Base-by-base conservation (phyloP, 2,329 filamentous ascomycete genomes). In the Orbilia brochopaga region DNA sequence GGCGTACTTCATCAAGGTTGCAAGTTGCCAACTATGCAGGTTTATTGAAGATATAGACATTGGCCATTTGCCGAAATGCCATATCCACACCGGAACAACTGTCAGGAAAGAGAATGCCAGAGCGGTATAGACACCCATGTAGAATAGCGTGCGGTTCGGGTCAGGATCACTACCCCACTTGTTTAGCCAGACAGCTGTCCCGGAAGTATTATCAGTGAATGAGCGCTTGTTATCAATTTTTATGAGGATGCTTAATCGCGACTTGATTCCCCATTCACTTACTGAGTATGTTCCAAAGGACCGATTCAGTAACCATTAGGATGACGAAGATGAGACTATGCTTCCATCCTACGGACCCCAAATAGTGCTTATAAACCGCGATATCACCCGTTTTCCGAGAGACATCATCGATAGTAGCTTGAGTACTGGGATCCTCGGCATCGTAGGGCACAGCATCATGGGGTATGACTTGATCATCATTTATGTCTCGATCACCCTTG, bases 1-100 rank as follows among this genome's bases (percentile, higher is more conserved):
- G n/a, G n/a, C 60, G 46, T 37, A 72, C 67, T 57, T 73, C 61
- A 73, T 73, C 57, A 73, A 58, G 5, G 69, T 67, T 15, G 27
- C 52, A 10, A 73, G 21, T 30, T 73, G 69, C 62, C 67, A 67
- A 8, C 32, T 42, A 23, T 73, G 69, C 19, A 73, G 17, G 21
- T 63, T 67, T 17, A 62, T 56, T 8, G 69, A 51, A 15, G 62
- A 62, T 5, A 62, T 32, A 6, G 69, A 62, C 61, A 73, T 67
- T 17, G 53, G 52, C 56, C 58, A 73, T 40, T 30, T 35, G 3
- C 27, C 35, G 19, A 30, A 66, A 44, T 73, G 62, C 32, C 44
- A 44, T 15, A 63, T 50, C 62, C 62, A 67, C 4, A 67, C 4
- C 15, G 52, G 50, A 2, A 73, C 23, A 8, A 6, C 17, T 5